Conservation (phyloP, 371 early-diverging fungal species). For the Mortierella sp. region DNA sequence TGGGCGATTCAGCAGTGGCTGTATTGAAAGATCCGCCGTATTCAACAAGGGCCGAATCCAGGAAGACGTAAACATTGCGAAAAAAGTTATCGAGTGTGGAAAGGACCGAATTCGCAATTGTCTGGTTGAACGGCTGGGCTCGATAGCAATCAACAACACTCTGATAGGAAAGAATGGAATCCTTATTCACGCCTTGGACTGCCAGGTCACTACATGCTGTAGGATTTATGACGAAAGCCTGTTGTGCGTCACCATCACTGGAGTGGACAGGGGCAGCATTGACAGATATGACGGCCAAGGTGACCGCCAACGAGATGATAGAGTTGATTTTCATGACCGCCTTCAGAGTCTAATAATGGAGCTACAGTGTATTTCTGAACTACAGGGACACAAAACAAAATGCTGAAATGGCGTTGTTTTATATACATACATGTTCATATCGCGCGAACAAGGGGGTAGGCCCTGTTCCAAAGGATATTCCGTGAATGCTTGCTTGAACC, state of each 20-base stretch:
- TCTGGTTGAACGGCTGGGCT: conserved; percentile 8
- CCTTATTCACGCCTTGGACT: not conserved
- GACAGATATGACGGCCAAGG: conserved; percentile 4
- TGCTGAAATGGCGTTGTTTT: no score
- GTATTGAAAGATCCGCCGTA: no score
- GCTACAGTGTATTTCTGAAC: no score
- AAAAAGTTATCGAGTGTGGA: conserved; percentile 19
- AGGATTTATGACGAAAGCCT: no score
- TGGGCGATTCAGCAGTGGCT: no score
- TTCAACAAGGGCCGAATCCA: conserved; percentile 15
- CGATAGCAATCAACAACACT: conserved; percentile 11
- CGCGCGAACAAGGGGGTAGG: no score
- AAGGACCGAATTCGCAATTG: conserved; percentile 21
- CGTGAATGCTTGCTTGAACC: no score
- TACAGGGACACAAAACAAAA: no score
- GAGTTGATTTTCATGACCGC: conserved; percentile 17
- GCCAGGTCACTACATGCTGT: conserved; percentile 2
- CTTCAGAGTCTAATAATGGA: no score
- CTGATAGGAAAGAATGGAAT: not conserved
- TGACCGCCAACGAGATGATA: conserved; percentile 12
- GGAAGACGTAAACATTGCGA: conserved; percentile 36
- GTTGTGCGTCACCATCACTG: not conserved
- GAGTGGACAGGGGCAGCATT: conserved; percentile 12
- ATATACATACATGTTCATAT: no score
- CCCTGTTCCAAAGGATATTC: no score